phyloP scores from a whole-genome alignment of 805 yeast species.

The Saccharomycopsis capsularis region DNA sequence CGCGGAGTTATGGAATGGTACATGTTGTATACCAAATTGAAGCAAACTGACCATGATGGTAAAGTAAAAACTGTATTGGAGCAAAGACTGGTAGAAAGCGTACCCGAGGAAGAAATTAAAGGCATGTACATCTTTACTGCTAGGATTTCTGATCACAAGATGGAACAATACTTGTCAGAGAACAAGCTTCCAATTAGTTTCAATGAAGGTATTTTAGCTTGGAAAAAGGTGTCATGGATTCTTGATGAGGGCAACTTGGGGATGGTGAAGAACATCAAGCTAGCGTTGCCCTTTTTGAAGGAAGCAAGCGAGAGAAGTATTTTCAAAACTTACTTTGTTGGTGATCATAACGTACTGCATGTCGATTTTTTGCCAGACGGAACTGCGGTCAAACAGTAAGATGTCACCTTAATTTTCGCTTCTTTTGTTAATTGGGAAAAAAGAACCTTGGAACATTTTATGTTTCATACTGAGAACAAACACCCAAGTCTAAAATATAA shows the following conservation, averaged over 20 bases:
- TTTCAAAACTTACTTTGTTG: conserved; percentile 13
- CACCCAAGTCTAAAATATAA: no score
- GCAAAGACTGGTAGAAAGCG: background rate
- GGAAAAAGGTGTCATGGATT: conserved; percentile 18
- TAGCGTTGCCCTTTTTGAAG: conserved; percentile 2
- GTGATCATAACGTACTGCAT: background rate
- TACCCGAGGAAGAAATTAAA: conserved; percentile 1
- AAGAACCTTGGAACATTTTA: no score
- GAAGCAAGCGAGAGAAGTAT: conserved; percentile 8
- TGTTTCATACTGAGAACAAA: no score
- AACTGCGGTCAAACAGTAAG: no score
- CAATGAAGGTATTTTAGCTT: conserved; percentile 21
- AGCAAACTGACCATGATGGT: no score
- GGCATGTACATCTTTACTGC: conserved; percentile 19
- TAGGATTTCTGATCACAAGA: background rate
- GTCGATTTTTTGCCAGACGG: conserved; percentile 4
- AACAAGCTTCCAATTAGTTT: conserved; percentile 6
- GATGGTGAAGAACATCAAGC: conserved; percentile 12
- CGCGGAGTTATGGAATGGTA: conserved; percentile 22
- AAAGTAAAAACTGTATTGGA: no score
- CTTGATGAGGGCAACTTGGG: conserved; percentile 15
- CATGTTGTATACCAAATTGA: no score
- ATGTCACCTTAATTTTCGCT: no score
- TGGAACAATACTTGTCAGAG: conserved; percentile 6
- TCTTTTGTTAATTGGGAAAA: no score